phyloP scores from a whole-genome alignment of 139 green algal species.

The Volvox africanus region DNA sequence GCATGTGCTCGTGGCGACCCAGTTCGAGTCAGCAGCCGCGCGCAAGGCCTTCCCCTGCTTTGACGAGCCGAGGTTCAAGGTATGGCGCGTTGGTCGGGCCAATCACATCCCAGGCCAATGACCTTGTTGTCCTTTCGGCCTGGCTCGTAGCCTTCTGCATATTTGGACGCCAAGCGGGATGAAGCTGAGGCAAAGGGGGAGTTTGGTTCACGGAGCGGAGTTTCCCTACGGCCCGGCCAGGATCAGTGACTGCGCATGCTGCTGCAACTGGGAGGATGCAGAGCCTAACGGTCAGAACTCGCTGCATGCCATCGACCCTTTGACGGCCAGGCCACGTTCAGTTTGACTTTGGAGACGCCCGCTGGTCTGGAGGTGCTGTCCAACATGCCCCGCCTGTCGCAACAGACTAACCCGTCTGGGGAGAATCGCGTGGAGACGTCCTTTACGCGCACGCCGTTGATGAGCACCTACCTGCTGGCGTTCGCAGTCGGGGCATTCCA shows the following conservation, averaged over 20 bases:
- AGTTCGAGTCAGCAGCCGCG: constrained; percentile 86
- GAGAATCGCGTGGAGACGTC: background rate
- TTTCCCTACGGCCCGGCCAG: no score
- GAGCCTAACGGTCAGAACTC: no score
- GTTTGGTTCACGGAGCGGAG: no score
- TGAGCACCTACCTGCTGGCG: constrained; percentile 91
- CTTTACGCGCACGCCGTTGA: constrained; percentile 73
- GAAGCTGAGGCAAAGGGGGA: no score
- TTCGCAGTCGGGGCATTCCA: constrained; percentile 81
- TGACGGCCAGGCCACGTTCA: constrained; percentile 73
- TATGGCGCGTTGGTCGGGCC: constrained; percentile 57
- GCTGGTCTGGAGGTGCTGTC: constrained; percentile 64
- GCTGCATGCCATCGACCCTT: no score
- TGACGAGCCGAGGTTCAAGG: constrained; percentile 92
- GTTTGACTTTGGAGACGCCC: constrained; percentile 55
- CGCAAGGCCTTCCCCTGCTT: constrained; percentile 93
- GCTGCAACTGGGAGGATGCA: no score
- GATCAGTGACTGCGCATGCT: no score
- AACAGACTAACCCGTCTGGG: background rate
- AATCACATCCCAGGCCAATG: constrained; percentile 72
- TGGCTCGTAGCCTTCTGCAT: no score
- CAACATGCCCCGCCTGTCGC: constrained; percentile 71
- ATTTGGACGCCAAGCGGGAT: no score
- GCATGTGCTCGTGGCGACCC: constrained; percentile 74
- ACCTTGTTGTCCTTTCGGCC: no score